Evolutionary conservation across 2,329 filamentous ascomycete genomes (phyloP).

Genomic region (Fusarium burgessii): DNA sequence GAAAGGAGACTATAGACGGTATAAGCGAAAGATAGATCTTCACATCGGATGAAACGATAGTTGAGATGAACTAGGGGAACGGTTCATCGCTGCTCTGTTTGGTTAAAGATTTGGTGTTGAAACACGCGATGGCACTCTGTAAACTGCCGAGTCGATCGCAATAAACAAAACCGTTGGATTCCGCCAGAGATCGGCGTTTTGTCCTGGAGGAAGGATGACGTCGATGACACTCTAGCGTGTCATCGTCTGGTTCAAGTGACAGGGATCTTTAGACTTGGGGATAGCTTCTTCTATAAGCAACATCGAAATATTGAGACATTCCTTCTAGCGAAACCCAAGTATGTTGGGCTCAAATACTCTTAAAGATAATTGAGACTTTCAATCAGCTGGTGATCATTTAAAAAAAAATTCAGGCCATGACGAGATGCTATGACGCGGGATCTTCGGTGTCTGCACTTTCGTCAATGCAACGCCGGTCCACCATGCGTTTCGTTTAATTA

Average conservation of each 20-base stretch:
- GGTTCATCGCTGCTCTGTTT: background rate
- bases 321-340: background rate
- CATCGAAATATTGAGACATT: too few species aligned
- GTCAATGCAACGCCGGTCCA: slow-evolving; percentile 15
- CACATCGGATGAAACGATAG: background rate
- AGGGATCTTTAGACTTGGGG: background rate
- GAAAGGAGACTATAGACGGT: slow-evolving; percentile 6
- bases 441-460: background rate
- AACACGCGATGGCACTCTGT: slow-evolving; percentile 15
- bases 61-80: background rate
- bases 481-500: background rate
- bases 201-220: background rate
- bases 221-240: slow-evolving; percentile 7
- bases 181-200: slow-evolving; percentile 7
- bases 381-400: background rate
- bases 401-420: too few species aligned
- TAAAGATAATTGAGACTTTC: accelerated
- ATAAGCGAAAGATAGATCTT: slow-evolving; percentile 23
- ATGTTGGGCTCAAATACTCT: accelerated
- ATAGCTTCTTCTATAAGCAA: background rate
- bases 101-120: background rate
- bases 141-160: slow-evolving; percentile 25
- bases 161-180: slow-evolving; percentile 1
- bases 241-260: background rate
- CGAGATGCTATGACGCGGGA: background rate